Conservation (phyloP, 1,139 yeast species). For the Zygoascus sp. region DNA sequence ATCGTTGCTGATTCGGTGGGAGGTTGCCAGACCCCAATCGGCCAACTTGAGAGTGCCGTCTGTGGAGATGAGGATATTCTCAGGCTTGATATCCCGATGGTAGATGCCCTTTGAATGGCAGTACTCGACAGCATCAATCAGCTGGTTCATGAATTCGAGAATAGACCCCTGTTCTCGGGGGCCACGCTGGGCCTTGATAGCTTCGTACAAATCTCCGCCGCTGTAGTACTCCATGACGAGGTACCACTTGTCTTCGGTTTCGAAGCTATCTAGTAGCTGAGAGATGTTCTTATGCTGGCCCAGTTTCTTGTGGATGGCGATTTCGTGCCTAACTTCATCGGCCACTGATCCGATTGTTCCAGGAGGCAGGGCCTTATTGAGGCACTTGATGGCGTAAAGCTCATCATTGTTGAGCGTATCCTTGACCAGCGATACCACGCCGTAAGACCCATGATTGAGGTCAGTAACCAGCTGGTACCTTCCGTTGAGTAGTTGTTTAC, state of each 20-base stretch:
- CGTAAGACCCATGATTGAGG: constrained; percentile 90
- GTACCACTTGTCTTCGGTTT: constrained; percentile 46
- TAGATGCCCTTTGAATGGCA: constrained; percentile 71
- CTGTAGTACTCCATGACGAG: constrained; percentile 83
- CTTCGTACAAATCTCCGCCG: constrained; percentile 91
- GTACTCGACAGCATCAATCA: constrained; percentile 70
- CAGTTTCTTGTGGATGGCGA: constrained; percentile 57
- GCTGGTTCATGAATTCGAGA: constrained; percentile 69
- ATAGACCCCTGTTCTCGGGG: constrained; percentile 58
- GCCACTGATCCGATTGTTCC: constrained; percentile 11
- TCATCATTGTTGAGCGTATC: constrained; percentile 50
- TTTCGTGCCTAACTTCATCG: constrained; percentile 73
- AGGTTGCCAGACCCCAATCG: constrained; percentile 91
- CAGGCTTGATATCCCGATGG: constrained; percentile 89
- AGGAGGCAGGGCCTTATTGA: constrained; percentile 34
- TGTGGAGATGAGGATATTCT: constrained; percentile 65
- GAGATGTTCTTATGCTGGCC: constrained; percentile 57
- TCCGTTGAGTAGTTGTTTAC: constrained; percentile 34
- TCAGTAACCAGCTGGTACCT: constrained; percentile 70
- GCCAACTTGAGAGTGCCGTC: constrained; percentile 76
- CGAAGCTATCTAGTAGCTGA: constrained; percentile 68
- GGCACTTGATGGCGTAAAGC: constrained; percentile 81
- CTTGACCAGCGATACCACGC: constrained; percentile 81
- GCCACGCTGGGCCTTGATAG: constrained; percentile 75
- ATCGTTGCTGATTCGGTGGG: constrained; percentile 57